Conservation (phyloP, 306 rosid species). For the Bauhinia variegata region DNA sequence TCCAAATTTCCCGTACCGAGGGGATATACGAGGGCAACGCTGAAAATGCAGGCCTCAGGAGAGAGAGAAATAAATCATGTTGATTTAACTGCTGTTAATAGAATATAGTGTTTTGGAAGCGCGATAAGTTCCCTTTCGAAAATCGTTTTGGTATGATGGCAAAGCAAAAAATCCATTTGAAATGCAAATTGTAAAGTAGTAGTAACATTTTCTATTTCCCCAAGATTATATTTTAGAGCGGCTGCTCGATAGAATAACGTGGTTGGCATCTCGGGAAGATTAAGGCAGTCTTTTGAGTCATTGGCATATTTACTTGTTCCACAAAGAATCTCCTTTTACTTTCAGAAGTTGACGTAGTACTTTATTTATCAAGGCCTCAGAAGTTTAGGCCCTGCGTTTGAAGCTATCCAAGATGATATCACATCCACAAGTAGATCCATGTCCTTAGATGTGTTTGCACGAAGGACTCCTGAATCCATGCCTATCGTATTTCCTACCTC, state of each 20-base stretch:
- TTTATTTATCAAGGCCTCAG: conserved; percentile 47
- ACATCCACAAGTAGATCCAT: conserved; percentile 78
- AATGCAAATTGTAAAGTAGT: too few species aligned
- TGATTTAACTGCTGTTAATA: too few species aligned
- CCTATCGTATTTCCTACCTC: conserved; percentile 87
- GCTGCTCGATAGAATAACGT: conserved; percentile 16
- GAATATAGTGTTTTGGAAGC: too few species aligned
- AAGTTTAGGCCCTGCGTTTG: conserved; percentile 68
- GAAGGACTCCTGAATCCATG: conserved; percentile 67
- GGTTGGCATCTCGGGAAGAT: conserved; percentile 26
- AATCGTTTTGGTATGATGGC: too few species aligned
- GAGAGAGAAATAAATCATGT: too few species aligned
- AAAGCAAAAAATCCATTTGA: too few species aligned
- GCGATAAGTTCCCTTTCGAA: too few species aligned
- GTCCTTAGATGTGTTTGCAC: conserved; percentile 74
- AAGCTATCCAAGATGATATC: conserved; percentile 76
- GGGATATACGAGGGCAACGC: too few species aligned
- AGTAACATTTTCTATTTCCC: not conserved
- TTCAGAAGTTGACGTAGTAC: not conserved
- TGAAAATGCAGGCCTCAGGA: too few species aligned
- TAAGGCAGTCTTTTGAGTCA: not conserved
- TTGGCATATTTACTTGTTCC: conserved; percentile 25
- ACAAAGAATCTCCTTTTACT: conserved; percentile 5
- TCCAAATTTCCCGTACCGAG: too few species aligned
- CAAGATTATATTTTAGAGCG: conserved; percentile 18